phyloP scores from a whole-genome alignment of 495 filamentous ascomycete genomes.

The Penicillium mononematosum region DNA sequence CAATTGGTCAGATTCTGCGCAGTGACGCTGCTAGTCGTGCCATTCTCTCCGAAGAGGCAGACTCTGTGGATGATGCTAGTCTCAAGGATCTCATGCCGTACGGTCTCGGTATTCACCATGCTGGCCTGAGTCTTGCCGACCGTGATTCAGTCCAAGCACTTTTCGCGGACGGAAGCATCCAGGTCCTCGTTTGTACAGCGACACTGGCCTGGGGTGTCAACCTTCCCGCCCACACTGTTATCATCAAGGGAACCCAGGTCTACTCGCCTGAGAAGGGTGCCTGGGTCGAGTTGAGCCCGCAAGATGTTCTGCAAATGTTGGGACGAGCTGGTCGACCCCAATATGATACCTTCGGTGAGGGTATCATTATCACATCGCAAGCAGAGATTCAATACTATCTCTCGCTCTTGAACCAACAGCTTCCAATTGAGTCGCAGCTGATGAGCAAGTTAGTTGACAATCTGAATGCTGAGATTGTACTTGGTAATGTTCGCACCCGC shows the following conservation, averaged over 20 bases:
- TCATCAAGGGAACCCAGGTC: slow-evolving; percentile 97
- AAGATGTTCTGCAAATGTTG: slow-evolving; percentile 98
- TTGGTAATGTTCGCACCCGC: slow-evolving; percentile 88
- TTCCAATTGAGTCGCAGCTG: slow-evolving; percentile 97
- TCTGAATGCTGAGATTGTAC: slow-evolving; percentile 93
- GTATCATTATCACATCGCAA: slow-evolving; percentile 97
- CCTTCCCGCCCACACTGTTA: slow-evolving; percentile 90
- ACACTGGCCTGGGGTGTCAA: slow-evolving; percentile 99
- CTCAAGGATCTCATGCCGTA: slow-evolving; percentile 95
- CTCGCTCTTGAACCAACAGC: slow-evolving; percentile 91
- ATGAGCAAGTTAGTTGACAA: slow-evolving; percentile 93
- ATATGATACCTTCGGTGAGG: slow-evolving; percentile 96
- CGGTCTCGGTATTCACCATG: slow-evolving; percentile 97
- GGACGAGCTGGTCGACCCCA: slow-evolving; percentile 95
- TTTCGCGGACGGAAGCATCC: slow-evolving; percentile 84
- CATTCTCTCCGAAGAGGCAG: slow-evolving; percentile 80
- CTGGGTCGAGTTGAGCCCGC: slow-evolving; percentile 96
- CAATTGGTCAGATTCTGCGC: slow-evolving; percentile 91
- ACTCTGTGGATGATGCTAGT: slow-evolving; percentile 77
- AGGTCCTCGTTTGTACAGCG: slow-evolving; percentile 95
- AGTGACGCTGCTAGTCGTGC: slow-evolving; percentile 91
- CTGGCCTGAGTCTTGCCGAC: slow-evolving; percentile 91
- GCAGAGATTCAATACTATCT: slow-evolving; percentile 95
- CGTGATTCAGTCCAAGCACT: slow-evolving; percentile 93
- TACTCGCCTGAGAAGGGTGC: slow-evolving; percentile 98